Evolutionary conservation across 108 stramenopile species (phyloP).

Genomic region (Heterococcus sp.): DNA sequence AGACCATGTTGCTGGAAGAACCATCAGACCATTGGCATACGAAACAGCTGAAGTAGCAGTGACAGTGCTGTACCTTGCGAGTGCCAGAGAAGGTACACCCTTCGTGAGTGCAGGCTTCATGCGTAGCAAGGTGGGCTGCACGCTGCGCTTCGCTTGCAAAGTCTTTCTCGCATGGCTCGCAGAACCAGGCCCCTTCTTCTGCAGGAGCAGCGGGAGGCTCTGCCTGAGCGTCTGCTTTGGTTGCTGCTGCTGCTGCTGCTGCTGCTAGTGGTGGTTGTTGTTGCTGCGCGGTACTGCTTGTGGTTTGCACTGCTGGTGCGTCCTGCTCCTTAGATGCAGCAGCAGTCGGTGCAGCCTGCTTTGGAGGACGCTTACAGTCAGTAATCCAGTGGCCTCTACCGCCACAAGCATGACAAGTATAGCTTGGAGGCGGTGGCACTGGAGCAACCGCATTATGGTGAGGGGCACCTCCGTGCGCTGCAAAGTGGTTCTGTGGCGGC

Average conservation of each 20-base stretch:
- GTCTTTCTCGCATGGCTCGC: not conserved
- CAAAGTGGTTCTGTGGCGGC: too few relatives aligned
- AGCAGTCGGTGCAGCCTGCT: not conserved
- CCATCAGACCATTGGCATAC: too few relatives aligned
- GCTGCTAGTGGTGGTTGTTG: not conserved
- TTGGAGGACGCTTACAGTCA: not conserved
- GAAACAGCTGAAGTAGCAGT: too few relatives aligned
- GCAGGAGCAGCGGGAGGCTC: not conserved
- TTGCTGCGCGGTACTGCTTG: too few relatives aligned
- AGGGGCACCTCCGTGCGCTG: too few relatives aligned
- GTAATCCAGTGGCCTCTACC: not conserved
- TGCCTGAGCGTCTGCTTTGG: not conserved
- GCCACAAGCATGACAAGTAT: not conserved
- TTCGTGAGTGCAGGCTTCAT: not conserved
- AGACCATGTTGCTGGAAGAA: too few relatives aligned
- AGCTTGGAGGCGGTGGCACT: not conserved
- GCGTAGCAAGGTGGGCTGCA: not conserved
- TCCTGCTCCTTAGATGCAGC: too few relatives aligned
- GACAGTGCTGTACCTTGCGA: not conserved
- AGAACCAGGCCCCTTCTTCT: not conserved
- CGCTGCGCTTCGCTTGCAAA: constrained; percentile 2
- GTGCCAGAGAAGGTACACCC: not conserved
- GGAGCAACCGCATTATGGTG: not conserved
- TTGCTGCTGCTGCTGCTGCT: not conserved
- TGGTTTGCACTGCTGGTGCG: too few relatives aligned